Evolutionary conservation across 768 basidiomycete genomes (phyloP), one percentile per base, ranked within the genome.

Genomic region (Lactarius vividus): DNA sequence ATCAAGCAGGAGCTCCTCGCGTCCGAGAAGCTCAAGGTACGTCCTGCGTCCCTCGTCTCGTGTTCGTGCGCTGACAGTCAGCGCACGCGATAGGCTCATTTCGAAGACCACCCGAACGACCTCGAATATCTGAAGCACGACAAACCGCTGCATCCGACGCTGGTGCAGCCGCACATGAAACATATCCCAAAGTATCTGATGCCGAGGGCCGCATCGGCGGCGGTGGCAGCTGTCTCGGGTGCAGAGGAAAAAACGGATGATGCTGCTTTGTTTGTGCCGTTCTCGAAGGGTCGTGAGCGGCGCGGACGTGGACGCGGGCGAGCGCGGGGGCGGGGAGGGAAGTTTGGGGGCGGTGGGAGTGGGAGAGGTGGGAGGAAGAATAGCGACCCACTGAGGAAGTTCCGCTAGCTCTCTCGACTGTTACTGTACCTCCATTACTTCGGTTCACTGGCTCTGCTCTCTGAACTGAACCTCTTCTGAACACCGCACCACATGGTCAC

Each of bases 41-140:
- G 84, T 59, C 16, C 35, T n/a, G n/a, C n/a, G n/a, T n/a, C n/a
- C 35, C 23, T 56, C 37, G 23, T 13, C 26, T 13, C 40, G 33
- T 16, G 35, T 16, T 23, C 37, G 63, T 33, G 52, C n/a, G 40
- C 26, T 64, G 29, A 63, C 39, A 61, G 40, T 46, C 53, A 66
- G 53, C 33, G 15, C 37, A 39, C 63, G 69, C 49, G 26, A 2
- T 72, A 98, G 96, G 94, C 95, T 7, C 96, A 98, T 76, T 98
- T 99, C 69, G 95, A 98, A 73, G 95, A 98, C 73, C 95, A 98
- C 73, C 96, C 96, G 1, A 81, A 92, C 10, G 96, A 98, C 73
- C 82, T 98, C 13, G 93, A 95, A 62, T 97, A 87, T 74, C 80
- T 98, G 54, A 86, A 93, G 2, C 97, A 98, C 76, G 97, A 99